Base-by-base conservation (phyloP, 305 asterid species). In the Rubia occidens region DNA sequence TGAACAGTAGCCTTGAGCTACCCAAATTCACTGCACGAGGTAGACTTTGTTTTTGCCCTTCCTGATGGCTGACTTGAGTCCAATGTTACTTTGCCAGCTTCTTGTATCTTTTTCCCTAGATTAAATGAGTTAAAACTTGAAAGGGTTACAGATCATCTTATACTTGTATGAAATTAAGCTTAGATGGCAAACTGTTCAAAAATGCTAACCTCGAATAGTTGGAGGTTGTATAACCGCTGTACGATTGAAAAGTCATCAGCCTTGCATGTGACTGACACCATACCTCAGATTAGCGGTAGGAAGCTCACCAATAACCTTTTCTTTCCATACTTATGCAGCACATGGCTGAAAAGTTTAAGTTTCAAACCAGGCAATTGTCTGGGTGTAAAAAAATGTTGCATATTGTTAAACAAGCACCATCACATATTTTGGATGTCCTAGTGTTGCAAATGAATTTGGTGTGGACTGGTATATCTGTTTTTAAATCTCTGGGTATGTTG, bases 21-120 rank as follows among this genome's bases (percentile, higher is more conserved):
- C 97, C 96, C 71, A 91, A 86, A 85, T 87, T 86, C 72, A 58
- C 81, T 64, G 80, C 91, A 61, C 82, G 91, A 89, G 99, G 97
- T 94, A 81, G 72, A 63, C 70, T 24, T 54, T 32, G 17, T 73
- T 43, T 44, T 43, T 44, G 58, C 74, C 47, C 56, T 67, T 51
- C 17, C 54, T 54, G 65, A 55, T 73, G 32, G 56, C 66, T 70
- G 32, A 60, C 63, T 76, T 64, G 20, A 56, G 15, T 26, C 26
- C 32, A 29, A 3, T 11, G 20, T 29, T 15, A 58, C 9, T 24
- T 9, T 43, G 61, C 18, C 26, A 64, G 26, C 18, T 40, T 18
- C 66, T 6, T 42, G 24, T 18, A 58, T 15, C 39, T 44, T 8
- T 77, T 39, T 73, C 70, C 47, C 42, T 55, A 29, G 37, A 63